Conservation (phyloP, 805 yeast genomes). For the Candida ovalis region DNA sequence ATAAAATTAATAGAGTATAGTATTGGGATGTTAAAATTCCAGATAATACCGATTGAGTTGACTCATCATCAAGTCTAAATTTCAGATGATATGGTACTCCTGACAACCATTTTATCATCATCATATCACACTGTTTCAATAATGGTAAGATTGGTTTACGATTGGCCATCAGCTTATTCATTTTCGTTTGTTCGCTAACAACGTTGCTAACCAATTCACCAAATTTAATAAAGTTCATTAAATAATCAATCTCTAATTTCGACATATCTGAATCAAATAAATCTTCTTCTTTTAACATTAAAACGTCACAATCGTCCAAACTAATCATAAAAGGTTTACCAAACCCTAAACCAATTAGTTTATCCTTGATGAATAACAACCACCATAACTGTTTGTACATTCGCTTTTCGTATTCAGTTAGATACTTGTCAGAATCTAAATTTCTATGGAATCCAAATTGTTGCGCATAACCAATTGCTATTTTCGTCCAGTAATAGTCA, state of each 20-base stretch:
- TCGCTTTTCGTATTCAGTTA: constrained; percentile 19
- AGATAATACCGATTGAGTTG: constrained; percentile 51
- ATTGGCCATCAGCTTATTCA: constrained; percentile 54
- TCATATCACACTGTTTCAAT: constrained; percentile 61
- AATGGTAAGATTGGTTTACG: constrained; percentile 37
- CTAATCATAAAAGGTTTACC: constrained; percentile 70
- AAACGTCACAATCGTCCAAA: constrained; percentile 71
- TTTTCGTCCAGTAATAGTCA: constrained; percentile 70
- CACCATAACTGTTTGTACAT: constrained; percentile 50
- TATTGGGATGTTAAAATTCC: constrained; percentile 64
- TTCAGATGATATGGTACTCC: constrained; percentile 59
- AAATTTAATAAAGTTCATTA: constrained; percentile 60
- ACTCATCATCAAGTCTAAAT: constrained; percentile 53
- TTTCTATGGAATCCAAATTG: constrained; percentile 71
- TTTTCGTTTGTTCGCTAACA: constrained; percentile 64
- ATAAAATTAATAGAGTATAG: constrained; percentile 65
- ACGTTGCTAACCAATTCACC: constrained; percentile 71
- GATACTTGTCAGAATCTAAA: constrained; percentile 10
- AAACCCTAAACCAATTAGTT: constrained; percentile 64
- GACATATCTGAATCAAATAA: constrained; percentile 53
- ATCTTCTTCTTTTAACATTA: constrained; percentile 66
- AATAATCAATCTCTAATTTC: constrained; percentile 49
- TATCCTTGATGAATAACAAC: constrained; percentile 69
- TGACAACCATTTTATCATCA: constrained; percentile 75
- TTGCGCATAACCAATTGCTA: constrained; percentile 68